phyloP scores from a whole-genome alignment of 257 asterid species.

The Thymus mandschuricus region DNA sequence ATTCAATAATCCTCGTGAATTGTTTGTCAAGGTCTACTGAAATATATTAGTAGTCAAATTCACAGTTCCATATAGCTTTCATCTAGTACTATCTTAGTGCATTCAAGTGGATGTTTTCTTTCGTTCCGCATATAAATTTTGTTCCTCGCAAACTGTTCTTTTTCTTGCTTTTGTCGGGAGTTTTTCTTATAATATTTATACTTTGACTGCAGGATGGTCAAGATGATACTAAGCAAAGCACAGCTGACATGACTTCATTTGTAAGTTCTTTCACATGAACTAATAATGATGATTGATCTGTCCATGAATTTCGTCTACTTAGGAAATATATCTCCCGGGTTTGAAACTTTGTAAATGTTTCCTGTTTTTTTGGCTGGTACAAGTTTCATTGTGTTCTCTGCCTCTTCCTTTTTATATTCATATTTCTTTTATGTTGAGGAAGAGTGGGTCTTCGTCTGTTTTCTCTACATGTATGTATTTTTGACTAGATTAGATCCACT shows the following conservation, averaged over 20 bases:
- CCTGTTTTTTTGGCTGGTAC: background rate
- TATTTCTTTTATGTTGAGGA: constrained; percentile 8
- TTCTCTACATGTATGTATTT: background rate
- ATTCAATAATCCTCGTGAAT: background rate
- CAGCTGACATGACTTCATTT: constrained; percentile 87
- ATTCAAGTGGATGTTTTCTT: constrained; percentile 9
- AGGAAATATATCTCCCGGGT: background rate
- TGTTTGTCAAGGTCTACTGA: background rate
- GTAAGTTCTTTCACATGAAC: constrained; percentile 44
- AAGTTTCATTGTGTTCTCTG: background rate
- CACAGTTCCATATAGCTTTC: background rate
- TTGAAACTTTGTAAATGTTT: background rate
- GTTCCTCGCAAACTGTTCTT: background rate
- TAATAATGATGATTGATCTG: background rate
- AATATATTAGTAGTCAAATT: background rate
- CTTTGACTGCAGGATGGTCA: constrained; percentile 70
- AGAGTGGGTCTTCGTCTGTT: background rate
- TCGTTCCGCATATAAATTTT: constrained; percentile 1
- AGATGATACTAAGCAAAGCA: constrained; percentile 68
- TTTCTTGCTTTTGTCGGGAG: background rate
- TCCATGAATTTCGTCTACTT: background rate
- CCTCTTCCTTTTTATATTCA: background rate
- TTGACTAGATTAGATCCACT: background rate
- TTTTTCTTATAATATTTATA: background rate
- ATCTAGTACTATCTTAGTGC: background rate